These are phyloP conservation scores for Camelina sativa DNA, from an alignment of 345 rosid genomes.

Conservation along the genomic window DNA sequence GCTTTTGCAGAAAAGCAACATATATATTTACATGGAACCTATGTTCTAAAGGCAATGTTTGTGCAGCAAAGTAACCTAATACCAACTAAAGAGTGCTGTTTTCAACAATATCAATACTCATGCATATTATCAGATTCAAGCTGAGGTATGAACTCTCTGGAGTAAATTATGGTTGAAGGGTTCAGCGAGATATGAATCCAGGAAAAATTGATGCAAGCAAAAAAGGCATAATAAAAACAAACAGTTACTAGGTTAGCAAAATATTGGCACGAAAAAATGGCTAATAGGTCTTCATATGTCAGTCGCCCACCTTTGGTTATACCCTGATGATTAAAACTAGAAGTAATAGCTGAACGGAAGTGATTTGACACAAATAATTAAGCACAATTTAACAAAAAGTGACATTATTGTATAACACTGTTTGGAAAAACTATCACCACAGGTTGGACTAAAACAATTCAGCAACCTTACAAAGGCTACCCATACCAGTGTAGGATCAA, in stretches of 20 bases:
- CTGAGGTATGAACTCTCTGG: slow-evolving; percentile 9
- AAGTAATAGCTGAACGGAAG: slow-evolving; percentile 22
- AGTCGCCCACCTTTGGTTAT: slow-evolving; percentile 27
- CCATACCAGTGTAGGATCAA: slow-evolving; percentile 26
- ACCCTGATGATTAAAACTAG: slow-evolving; percentile 33
- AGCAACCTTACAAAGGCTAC: slow-evolving; percentile 25
- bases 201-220: background rate
- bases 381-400: slow-evolving; percentile 16
- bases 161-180: slow-evolving; percentile 20
- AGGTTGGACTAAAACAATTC: slow-evolving; percentile 22
- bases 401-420: background rate
- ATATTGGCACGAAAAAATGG: background rate
- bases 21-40: slow-evolving; percentile 37
- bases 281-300: slow-evolving; percentile 24
- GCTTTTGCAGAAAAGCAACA: slow-evolving; percentile 48
- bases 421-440: slow-evolving; percentile 28
- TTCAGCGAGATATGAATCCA: slow-evolving; percentile 7
- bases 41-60: slow-evolving; percentile 12
- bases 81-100: slow-evolving; percentile 1
- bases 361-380: background rate
- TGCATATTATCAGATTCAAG: slow-evolving; percentile 5
- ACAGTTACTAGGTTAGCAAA: slow-evolving; percentile 25
- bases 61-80: slow-evolving; percentile 23
- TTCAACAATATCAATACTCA: slow-evolving; percentile 13
- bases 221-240: background rate